Percentiles rank a stretch among this genome's conserved stretches.
Conservation (phyloP, 305 asterid genomes). For the Fraxinus sp. region DNA sequence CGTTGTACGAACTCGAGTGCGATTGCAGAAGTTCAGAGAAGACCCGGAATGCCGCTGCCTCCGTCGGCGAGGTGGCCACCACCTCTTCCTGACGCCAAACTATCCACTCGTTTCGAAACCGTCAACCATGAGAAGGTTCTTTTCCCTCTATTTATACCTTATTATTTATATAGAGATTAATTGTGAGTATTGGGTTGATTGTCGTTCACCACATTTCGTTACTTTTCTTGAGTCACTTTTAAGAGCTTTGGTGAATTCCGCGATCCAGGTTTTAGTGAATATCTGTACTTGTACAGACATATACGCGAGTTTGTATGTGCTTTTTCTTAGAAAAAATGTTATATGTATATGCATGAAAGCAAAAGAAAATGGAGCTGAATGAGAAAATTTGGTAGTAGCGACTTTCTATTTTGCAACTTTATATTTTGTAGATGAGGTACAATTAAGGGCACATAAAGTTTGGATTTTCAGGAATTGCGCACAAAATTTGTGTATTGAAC, state of each 20-base stretch:
- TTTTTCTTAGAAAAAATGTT: too few relatives aligned
- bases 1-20: constrained; percentile 27
- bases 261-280: constrained; percentile 28
- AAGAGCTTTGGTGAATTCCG: not conserved
- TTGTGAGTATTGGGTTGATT: not conserved
- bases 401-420: not conserved
- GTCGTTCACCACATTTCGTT: not conserved
- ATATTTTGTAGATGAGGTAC: not conserved
- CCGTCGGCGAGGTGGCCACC: constrained; percentile 52
- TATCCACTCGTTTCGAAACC: constrained; percentile 47
- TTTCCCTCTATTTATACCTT: not conserved
- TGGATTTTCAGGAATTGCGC: not conserved
- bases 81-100: constrained; percentile 42
- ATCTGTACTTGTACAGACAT: not conserved
- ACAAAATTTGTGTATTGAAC: not conserved
- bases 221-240: not conserved
- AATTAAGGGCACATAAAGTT: not conserved
- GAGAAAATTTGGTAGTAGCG: not conserved
- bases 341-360: not conserved
- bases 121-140: constrained; percentile 83
- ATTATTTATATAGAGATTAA: not conserved
- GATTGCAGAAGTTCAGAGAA: not conserved
- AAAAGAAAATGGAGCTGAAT: not conserved
- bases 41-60: constrained; percentile 44
- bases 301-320: not conserved